Evolutionary conservation across 164 flowering plant species (phyloP).

Genomic region (Magnolia changhungtana): DNA sequence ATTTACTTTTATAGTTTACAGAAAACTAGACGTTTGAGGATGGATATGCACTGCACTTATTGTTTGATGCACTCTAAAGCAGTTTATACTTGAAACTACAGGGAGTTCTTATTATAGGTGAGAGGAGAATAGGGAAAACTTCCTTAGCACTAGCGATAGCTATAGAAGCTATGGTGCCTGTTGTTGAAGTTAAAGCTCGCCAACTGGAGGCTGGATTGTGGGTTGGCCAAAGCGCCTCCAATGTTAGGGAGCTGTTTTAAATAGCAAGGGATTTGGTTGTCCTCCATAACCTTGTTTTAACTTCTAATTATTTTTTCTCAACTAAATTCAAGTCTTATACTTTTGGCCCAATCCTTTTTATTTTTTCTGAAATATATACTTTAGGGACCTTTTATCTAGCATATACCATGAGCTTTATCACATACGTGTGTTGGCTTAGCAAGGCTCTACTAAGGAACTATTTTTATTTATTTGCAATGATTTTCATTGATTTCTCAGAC

Average conservation of each 20-base stretch:
- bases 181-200: conserved; percentile 82
- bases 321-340: neutral
- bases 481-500: neutral
- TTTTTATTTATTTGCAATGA: neutral
- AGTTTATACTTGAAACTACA: too few relatives aligned
- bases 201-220: conserved; percentile 89
- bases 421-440: too few relatives aligned
- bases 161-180: conserved; percentile 91
- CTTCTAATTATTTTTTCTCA: neutral
- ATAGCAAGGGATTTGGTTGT: conserved; percentile 92
- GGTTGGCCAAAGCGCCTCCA: conserved; percentile 98
- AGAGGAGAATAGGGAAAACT: conserved; percentile 97
- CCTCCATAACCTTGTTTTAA: conserved; percentile 7
- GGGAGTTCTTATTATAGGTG: too few relatives aligned
- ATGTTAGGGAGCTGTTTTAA: conserved; percentile 90
- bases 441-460: neutral
- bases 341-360: too few relatives aligned
- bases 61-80: too few relatives aligned
- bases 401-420: too few relatives aligned
- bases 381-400: too few relatives aligned
- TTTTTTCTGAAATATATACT: too few relatives aligned
- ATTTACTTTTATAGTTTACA: neutral
- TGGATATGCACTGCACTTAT: too few relatives aligned
- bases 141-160: conserved; percentile 91
- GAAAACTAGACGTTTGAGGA: neutral